phyloP scores from a whole-genome alignment of 495 filamentous ascomycete genomes.

The Tuber magnatum region DNA sequence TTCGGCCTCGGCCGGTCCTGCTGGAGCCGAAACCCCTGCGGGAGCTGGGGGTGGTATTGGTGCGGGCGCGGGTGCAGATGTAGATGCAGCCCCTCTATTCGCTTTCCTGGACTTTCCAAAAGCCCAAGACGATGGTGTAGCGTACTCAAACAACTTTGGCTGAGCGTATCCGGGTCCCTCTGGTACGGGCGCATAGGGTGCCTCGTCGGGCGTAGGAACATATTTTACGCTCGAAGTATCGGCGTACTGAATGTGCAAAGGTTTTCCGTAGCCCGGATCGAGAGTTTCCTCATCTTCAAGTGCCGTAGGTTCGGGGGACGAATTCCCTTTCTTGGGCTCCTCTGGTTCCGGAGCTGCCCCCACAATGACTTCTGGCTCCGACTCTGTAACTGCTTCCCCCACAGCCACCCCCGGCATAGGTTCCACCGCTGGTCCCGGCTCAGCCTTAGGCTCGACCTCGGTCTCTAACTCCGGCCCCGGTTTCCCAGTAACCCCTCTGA shows the following conservation, averaged over 20 bases:
- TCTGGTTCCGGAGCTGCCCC: conserved; percentile 7
- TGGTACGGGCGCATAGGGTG: conserved; percentile 33
- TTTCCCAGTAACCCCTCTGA: conserved; percentile 8
- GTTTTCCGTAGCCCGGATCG: conserved; percentile 28
- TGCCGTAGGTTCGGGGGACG: conserved; percentile 1
- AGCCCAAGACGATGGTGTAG: conserved; percentile 13
- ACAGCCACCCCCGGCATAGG: not conserved
- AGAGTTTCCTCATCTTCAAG: conserved; percentile 17
- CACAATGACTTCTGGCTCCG: conserved; percentile 7
- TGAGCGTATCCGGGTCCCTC: conserved; percentile 33
- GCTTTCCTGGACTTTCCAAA: conserved; percentile 13
- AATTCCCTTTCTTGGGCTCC: conserved; percentile 9
- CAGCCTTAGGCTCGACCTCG: conserved; percentile 5
- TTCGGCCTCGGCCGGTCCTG: conserved; percentile 2
- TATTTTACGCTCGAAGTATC: conserved; percentile 23
- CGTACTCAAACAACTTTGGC: conserved; percentile 31
- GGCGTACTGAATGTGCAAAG: conserved; percentile 24
- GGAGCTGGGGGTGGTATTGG: conserved; percentile 9
- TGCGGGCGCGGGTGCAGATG: conserved; percentile 6
- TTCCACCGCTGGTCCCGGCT: conserved; percentile 13
- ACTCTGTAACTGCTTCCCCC: not conserved
- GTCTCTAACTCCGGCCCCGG: conserved; percentile 8
- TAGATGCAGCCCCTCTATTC: conserved; percentile 11
- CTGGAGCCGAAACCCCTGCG: not conserved
- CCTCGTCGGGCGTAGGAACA: conserved; percentile 23